phyloP scores from a whole-genome alignment of 306 rosid genomes.

The Begonia fuchsioides region DNA sequence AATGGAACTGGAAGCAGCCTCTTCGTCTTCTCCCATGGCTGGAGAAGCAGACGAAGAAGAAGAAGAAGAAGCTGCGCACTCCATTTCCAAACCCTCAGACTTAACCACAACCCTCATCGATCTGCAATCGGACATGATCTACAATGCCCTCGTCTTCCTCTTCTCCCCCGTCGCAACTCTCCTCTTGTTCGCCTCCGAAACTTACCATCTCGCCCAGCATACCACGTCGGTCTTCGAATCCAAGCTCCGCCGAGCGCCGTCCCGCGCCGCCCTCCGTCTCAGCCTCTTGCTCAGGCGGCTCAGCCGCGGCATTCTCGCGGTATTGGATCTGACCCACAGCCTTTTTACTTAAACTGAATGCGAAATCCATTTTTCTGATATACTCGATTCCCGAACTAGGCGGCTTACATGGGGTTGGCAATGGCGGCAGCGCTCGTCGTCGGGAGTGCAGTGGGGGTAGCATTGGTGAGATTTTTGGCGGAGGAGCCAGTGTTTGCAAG shows the following conservation, averaged over 20 bases:
- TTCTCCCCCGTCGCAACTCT: conserved; percentile 24
- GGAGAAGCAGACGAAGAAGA: conserved; percentile 6
- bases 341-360: too few species aligned
- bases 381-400: conserved; percentile 3
- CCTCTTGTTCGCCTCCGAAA: conserved; percentile 22
- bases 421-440: conserved; percentile 25
- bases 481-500: conserved; percentile 49
- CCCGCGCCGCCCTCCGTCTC: conserved; percentile 15
- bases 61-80: not conserved
- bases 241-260: conserved; percentile 17
- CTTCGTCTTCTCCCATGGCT: conserved; percentile 3
- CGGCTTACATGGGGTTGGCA: conserved; percentile 36
- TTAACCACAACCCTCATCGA: conserved; percentile 23
- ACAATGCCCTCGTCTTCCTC: conserved; percentile 22
- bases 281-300: conserved; percentile 26
- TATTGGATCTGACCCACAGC: not conserved
- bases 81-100: conserved; percentile 23
- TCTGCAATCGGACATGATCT: conserved; percentile 35
- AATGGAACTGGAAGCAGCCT: not conserved
- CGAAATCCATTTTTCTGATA: too few species aligned
- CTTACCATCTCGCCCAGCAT: conserved; percentile 32
- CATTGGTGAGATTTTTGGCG: conserved; percentile 39
- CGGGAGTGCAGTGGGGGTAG: conserved; percentile 31
- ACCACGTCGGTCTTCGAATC: conserved; percentile 25
- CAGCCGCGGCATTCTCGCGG: conserved; percentile 28